Evolutionary conservation across 202 grass and related monocot species (phyloP).

Genomic region (Digitaria exilis): DNA sequence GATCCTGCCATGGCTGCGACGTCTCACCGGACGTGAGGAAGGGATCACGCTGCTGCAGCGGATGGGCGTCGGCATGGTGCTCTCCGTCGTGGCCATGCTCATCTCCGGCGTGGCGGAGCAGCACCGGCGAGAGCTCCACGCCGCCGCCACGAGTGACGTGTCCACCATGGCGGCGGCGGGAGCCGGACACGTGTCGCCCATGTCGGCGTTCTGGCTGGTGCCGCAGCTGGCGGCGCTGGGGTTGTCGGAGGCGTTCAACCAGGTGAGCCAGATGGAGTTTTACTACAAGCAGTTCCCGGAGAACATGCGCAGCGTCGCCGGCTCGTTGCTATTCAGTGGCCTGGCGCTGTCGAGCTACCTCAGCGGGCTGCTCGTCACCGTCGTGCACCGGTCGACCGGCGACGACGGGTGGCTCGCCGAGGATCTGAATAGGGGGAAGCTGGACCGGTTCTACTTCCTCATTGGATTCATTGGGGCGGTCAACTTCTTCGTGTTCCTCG

Average conservation of each 20-base stretch:
- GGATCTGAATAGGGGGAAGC: conserved; percentile 64
- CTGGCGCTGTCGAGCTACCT: conserved; percentile 60
- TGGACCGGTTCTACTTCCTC: conserved; percentile 69
- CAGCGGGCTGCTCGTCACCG: conserved; percentile 41
- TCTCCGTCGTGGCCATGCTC: conserved; percentile 60
- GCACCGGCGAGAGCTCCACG: conserved; percentile 26
- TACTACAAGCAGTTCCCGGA: conserved; percentile 84
- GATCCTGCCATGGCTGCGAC: conserved; percentile 41
- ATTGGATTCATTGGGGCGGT: conserved; percentile 43
- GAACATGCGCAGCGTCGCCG: conserved; percentile 67
- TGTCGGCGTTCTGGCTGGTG: conserved; percentile 67
- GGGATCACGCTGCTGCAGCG: conserved; percentile 71
- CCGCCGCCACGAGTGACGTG: neutral
- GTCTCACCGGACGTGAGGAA: conserved; percentile 43
- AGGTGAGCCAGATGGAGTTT: conserved; percentile 58
- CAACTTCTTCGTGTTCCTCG: conserved; percentile 60
- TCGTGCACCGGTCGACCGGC: conserved; percentile 36
- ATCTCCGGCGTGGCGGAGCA: conserved; percentile 45
- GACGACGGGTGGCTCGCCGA: conserved; percentile 51
- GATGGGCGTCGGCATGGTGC: conserved; percentile 67
- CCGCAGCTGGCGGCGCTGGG: conserved; percentile 62
- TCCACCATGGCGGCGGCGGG: neutral
- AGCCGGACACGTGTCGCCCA: conserved; percentile 30
- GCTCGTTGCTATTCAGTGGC: conserved; percentile 57
- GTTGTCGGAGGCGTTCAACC: conserved; percentile 64